Conservation (phyloP, 768 basidiomycete genomes). For the Kwoniella sp. region DNA sequence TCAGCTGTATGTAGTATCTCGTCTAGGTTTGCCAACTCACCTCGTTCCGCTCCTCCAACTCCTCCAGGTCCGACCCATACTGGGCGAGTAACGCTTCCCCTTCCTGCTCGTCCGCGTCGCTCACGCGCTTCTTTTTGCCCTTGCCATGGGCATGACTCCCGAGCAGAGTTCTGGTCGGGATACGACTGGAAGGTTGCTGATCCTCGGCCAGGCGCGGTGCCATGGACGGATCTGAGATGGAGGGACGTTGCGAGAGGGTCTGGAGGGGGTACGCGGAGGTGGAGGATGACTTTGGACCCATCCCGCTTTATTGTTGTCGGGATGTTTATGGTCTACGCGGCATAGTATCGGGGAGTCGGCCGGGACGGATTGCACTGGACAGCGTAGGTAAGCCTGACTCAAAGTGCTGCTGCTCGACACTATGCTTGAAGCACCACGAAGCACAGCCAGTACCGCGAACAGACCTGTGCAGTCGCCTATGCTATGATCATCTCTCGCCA, state of each 20-base stretch:
- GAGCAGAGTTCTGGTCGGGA: neutral
- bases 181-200: neutral
- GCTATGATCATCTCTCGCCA: no score
- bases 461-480: no score
- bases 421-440: neutral
- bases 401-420: neutral
- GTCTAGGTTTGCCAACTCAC: no score
- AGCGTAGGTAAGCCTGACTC: neutral
- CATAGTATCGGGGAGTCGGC: neutral
- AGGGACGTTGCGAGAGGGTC: conserved; percentile 27
- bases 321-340: neutral
- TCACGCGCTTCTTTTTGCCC: conserved; percentile 41
- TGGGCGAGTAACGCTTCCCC: conserved; percentile 24
- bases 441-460: neutral
- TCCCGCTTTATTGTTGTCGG: no score
- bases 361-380: neutral
- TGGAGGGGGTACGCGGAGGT: conserved; percentile 27
- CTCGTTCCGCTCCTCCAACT: neutral
- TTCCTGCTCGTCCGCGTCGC: conserved; percentile 35
- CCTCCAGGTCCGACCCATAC: neutral
- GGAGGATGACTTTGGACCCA: conserved; percentile 1
- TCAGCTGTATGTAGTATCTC: no score
- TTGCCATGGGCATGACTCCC: conserved; percentile 4
- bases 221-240: conserved; percentile 19
- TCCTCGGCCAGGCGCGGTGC: neutral